These are phyloP conservation scores for Hypomyces rosellus DNA, from an alignment of 2,329 filamentous ascomycete species.

Conservation along the genomic window DNA sequence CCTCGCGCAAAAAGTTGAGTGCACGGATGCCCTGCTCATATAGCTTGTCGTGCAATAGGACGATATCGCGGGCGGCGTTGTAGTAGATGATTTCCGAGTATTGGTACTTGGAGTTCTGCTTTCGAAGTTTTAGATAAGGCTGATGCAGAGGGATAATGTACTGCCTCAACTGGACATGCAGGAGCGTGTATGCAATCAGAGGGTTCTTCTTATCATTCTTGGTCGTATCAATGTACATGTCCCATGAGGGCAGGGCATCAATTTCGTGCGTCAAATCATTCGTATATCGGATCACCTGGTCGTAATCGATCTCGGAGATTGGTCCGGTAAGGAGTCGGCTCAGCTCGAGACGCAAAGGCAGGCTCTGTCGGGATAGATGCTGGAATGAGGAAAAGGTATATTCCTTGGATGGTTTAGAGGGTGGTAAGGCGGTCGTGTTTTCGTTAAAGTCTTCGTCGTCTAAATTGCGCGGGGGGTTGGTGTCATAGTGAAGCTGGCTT, in stretches of 20 bases:
- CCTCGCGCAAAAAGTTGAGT: constrained; percentile 55
- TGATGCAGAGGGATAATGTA: constrained; percentile 58
- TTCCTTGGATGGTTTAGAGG: constrained; percentile 43
- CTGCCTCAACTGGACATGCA: constrained; percentile 55
- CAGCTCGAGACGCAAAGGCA: constrained; percentile 50
- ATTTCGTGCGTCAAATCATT: constrained; percentile 57
- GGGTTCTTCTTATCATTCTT: constrained; percentile 44
- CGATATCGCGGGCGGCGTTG: constrained; percentile 55
- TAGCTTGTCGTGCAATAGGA: constrained; percentile 55
- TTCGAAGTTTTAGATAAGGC: constrained; percentile 53
- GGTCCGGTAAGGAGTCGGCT: constrained; percentile 51
- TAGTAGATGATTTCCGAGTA: constrained; percentile 59
- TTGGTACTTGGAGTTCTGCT: constrained; percentile 55
- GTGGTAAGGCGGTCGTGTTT: constrained; percentile 43
- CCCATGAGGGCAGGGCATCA: constrained; percentile 53
- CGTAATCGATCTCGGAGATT: constrained; percentile 51
- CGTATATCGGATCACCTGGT: constrained; percentile 55
- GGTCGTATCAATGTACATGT: constrained; percentile 30
- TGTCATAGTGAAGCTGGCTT: constrained; percentile 50
- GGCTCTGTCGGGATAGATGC: constrained; percentile 49
- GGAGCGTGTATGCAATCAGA: constrained; percentile 51
- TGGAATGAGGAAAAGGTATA: constrained; percentile 57
- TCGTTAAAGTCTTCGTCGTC: constrained; percentile 54
- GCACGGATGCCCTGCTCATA: constrained; percentile 53
- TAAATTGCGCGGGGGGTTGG: constrained; percentile 49